Percentiles rank a stretch among this genome's conserved stretches.
phyloP scores from a whole-genome alignment of 2,329 filamentous ascomycete species.

The Exophiala aquamarina region DNA sequence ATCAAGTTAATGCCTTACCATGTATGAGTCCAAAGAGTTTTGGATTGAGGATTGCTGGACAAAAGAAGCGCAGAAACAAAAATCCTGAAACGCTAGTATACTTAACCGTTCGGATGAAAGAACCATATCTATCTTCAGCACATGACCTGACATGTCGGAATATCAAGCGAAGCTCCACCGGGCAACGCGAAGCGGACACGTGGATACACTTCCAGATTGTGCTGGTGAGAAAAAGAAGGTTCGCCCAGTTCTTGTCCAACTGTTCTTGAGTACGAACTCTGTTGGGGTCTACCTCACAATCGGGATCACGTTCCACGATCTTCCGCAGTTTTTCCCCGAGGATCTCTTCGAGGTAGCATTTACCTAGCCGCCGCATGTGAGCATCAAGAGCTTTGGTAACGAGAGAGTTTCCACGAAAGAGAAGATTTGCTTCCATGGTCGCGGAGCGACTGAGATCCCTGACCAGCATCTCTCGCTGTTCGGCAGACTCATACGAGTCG shows the following conservation, averaged over 20 bases:
- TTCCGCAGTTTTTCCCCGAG: slow-evolving; percentile 81
- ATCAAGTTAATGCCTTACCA: slow-evolving; percentile 45
- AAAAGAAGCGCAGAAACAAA: slow-evolving; percentile 91
- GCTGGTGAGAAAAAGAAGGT: slow-evolving; percentile 72
- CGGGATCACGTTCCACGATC: slow-evolving; percentile 85
- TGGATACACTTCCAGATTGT: slow-evolving; percentile 84
- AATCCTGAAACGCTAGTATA: slow-evolving; percentile 97
- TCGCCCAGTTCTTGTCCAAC: slow-evolving; percentile 78
- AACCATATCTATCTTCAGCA: slow-evolving; percentile 90
- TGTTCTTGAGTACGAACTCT: slow-evolving; percentile 68
- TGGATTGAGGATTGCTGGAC: slow-evolving; percentile 91
- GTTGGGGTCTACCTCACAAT: slow-evolving; percentile 94
- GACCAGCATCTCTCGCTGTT: slow-evolving; percentile 62
- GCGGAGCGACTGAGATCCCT: slow-evolving; percentile 65
- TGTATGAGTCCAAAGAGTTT: slow-evolving; percentile 86
- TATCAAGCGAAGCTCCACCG: slow-evolving; percentile 77
- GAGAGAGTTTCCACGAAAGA: slow-evolving; percentile 93
- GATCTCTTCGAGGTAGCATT: slow-evolving; percentile 86
- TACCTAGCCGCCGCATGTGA: slow-evolving; percentile 91
- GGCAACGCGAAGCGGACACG: slow-evolving; percentile 71
- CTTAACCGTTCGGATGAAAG: slow-evolving; percentile 82
- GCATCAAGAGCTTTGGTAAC: slow-evolving; percentile 91
- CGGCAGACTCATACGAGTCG: slow-evolving; percentile 56
- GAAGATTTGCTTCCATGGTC: slow-evolving; percentile 80
- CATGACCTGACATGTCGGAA: slow-evolving; percentile 90